Percentiles rank a stretch among this genome's conserved stretches.
Conservation (phyloP, 345 rosid species). For the Bruguiera parviflora region DNA sequence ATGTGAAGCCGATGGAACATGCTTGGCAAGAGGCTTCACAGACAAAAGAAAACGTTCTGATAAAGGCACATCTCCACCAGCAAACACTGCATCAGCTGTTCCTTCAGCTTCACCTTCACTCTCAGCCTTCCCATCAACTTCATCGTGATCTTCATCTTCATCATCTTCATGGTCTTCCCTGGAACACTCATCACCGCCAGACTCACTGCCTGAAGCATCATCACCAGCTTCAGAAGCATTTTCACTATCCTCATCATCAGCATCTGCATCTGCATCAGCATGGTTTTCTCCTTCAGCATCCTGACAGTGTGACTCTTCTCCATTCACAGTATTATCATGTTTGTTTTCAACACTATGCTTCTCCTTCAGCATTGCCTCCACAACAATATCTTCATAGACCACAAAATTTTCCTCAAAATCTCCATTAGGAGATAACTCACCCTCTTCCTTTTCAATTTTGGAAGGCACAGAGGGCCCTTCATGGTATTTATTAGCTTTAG, state of each 20-base stretch:
- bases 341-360: conserved; percentile 34
- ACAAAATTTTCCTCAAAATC: conserved; percentile 69
- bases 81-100: conserved; percentile 46
- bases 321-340: conserved; percentile 37
- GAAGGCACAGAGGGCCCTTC: conserved; percentile 51
- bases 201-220: conserved; percentile 78
- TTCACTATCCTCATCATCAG: conserved; percentile 86
- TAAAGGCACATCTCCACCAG: conserved; percentile 54
- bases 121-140: conserved; percentile 82
- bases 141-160: conserved; percentile 79
- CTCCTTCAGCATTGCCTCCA: conserved; percentile 42
- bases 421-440: conserved; percentile 87
- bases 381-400: conserved; percentile 45
- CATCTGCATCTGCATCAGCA: conserved; percentile 75
- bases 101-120: conserved; percentile 96
- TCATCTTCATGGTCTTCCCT: conserved; percentile 77
- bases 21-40: conserved; percentile 84
- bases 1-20: conserved; percentile 45
- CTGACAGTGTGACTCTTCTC: conserved; percentile 33
- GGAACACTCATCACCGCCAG: conserved; percentile 88
- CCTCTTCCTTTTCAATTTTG: conserved; percentile 88
- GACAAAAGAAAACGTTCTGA: conserved; percentile 58
- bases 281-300: conserved; percentile 62
- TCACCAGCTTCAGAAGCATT: conserved; percentile 81
- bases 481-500: conserved; percentile 31